Conservation (phyloP, 345 rosid genomes). For the Cardamine chenopodiifolia region DNA sequence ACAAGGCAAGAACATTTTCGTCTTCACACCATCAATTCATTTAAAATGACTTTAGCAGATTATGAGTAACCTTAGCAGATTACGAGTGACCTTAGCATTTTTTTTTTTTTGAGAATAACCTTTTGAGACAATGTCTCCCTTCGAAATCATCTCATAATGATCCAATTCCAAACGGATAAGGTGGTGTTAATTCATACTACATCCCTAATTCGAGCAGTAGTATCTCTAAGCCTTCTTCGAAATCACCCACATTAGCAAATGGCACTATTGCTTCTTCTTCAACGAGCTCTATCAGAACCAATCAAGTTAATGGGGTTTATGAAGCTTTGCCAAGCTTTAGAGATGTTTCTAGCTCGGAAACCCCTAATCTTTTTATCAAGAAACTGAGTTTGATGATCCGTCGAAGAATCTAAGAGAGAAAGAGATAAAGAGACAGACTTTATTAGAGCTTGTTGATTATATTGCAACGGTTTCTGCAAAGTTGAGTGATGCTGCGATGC, state of each 20-base stretch:
- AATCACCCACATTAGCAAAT: constrained; percentile 50
- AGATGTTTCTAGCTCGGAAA: constrained; percentile 67
- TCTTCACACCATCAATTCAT: no score
- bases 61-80: no score
- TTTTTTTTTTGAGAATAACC: no score
- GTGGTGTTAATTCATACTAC: constrained; percentile 31
- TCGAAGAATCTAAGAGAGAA: constrained; percentile 71
- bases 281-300: constrained; percentile 39
- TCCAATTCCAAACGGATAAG: constrained; percentile 46
- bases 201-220: constrained; percentile 44
- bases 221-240: constrained; percentile 39
- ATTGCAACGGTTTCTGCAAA: constrained; percentile 51
- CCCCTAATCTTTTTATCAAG: constrained; percentile 64
- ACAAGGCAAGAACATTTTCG: no score
- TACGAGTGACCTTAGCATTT: no score
- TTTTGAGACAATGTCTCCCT: no score
- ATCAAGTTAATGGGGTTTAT: constrained; percentile 53
- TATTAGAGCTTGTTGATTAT: constrained; percentile 77
- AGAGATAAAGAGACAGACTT: constrained; percentile 74
- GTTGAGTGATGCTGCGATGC: constrained; percentile 63
- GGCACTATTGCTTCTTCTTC: constrained; percentile 46
- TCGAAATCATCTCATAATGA: constrained; percentile 65
- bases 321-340: constrained; percentile 73
- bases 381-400: constrained; percentile 60
- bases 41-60: no score